phyloP scores from a whole-genome alignment of 768 basidiomycete genomes.

The Trichaptum fuscoviolaceum region DNA sequence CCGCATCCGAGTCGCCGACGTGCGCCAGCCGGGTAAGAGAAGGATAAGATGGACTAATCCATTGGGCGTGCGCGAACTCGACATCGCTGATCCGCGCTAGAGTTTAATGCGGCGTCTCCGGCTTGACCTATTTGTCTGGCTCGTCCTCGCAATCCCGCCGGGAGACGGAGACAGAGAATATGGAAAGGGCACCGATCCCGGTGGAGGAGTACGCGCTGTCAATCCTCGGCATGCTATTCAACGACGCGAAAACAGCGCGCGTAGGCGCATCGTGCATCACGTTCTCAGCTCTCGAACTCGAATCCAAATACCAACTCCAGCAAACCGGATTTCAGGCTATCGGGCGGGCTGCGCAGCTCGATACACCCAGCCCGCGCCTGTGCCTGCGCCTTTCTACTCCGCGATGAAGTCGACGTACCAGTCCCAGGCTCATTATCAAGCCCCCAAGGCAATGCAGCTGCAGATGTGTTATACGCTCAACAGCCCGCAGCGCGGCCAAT shows the following conservation, averaged over 20 bases:
- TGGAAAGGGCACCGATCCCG: constrained; percentile 35
- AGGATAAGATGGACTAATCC: too few species aligned
- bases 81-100: constrained; percentile 16
- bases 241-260: not conserved
- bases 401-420: too few species aligned
- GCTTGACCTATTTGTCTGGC: constrained; percentile 26
- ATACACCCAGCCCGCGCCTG: not conserved
- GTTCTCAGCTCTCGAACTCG: too few species aligned
- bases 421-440: too few species aligned
- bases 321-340: not conserved
- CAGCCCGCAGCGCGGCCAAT: constrained; percentile 26
- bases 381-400: too few species aligned
- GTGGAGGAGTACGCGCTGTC: constrained; percentile 57
- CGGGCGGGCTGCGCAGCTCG: not conserved
- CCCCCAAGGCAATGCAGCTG: too few species aligned
- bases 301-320: constrained; percentile 16
- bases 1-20: constrained; percentile 50
- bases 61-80: not conserved
- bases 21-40: constrained; percentile 57
- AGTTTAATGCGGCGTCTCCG: constrained; percentile 45
- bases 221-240: constrained; percentile 27
- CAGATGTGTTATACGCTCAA: not conserved
- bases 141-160: constrained; percentile 21
- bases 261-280: not conserved
- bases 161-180: constrained; percentile 7